phyloP scores from a whole-genome alignment of 495 filamentous ascomycete species.

The Tricharina praecox region DNA sequence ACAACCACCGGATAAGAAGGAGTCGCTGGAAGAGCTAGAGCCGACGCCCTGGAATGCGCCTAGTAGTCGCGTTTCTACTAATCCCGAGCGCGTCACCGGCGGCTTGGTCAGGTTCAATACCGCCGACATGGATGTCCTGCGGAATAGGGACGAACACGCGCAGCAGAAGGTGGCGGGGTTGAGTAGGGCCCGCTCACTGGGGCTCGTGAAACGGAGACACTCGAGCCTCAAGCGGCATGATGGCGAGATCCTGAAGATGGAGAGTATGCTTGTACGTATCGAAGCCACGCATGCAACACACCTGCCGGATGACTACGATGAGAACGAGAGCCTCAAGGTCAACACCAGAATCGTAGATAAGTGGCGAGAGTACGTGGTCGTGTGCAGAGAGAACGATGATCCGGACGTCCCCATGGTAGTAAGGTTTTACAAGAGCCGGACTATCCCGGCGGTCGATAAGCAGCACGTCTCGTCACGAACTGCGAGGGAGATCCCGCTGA shows the following conservation, averaged over 20 bases:
- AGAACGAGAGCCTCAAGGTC: slow-evolving; percentile 46
- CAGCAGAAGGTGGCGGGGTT: slow-evolving; percentile 22
- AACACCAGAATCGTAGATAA: slow-evolving; percentile 46
- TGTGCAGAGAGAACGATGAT: slow-evolving; percentile 42
- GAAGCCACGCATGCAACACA: slow-evolving; percentile 38
- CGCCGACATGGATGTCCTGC: slow-evolving; percentile 20
- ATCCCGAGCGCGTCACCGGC: slow-evolving; percentile 18
- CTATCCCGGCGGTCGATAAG: slow-evolving; percentile 46
- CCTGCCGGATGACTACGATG: slow-evolving; percentile 46
- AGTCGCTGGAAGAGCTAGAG: background rate
- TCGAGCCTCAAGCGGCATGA: slow-evolving; percentile 4
- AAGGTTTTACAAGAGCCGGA: slow-evolving; percentile 53
- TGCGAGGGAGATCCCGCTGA: slow-evolving; percentile 41
- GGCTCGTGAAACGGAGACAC: slow-evolving; percentile 1
- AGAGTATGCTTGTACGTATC: slow-evolving; percentile 55
- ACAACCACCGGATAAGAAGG: too few species aligned
- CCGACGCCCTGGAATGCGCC: background rate
- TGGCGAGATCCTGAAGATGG: slow-evolving; percentile 55
- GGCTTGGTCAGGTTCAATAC: slow-evolving; percentile 26
- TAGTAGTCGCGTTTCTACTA: slow-evolving; percentile 12
- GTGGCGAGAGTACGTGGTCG: slow-evolving; percentile 57
- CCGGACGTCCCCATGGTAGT: slow-evolving; percentile 41
- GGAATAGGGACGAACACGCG: slow-evolving; percentile 19
- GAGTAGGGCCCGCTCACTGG: slow-evolving; percentile 16
- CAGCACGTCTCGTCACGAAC: slow-evolving; percentile 35